Percentiles rank a stretch among this genome's conserved stretches.
Evolutionary conservation across 305 asterid species (phyloP).

Genomic region (Rubia occidens): DNA sequence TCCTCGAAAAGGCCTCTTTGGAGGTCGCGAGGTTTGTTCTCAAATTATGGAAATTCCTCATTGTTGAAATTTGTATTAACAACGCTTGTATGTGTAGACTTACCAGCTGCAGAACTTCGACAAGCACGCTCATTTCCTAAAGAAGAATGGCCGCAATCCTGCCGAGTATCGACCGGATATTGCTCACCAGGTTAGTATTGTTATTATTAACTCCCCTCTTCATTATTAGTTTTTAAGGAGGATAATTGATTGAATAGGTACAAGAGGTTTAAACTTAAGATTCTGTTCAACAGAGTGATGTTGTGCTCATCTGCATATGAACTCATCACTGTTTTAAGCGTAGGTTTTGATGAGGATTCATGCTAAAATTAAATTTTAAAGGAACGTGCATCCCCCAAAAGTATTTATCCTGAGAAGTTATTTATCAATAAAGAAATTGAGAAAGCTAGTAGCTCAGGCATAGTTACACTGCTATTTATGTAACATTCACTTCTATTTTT

Average conservation of each 20-base stretch:
- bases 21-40: slow-evolving; percentile 71
- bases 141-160: slow-evolving; percentile 54
- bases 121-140: slow-evolving; percentile 54
- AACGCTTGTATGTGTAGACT: slow-evolving; percentile 29
- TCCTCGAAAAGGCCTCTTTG: slow-evolving; percentile 63
- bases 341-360: neutral
- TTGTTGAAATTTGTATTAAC: neutral
- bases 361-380: neutral
- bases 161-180: slow-evolving; percentile 87
- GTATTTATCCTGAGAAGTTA: neutral
- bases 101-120: slow-evolving; percentile 82
- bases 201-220: too few species aligned
- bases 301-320: too few species aligned
- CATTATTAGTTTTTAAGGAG: neutral
- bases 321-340: too few species aligned
- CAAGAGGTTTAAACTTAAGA: neutral
- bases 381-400: neutral
- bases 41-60: neutral
- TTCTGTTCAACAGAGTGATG: too few species aligned
- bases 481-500: too few species aligned
- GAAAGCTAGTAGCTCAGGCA: neutral
- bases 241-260: neutral
- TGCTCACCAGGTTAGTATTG: slow-evolving; percentile 66
- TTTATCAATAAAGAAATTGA: neutral
- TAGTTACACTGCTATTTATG: neutral